phyloP scores from a whole-genome alignment of 257 asterid genomes.

The Jaltomata sinuosa region DNA sequence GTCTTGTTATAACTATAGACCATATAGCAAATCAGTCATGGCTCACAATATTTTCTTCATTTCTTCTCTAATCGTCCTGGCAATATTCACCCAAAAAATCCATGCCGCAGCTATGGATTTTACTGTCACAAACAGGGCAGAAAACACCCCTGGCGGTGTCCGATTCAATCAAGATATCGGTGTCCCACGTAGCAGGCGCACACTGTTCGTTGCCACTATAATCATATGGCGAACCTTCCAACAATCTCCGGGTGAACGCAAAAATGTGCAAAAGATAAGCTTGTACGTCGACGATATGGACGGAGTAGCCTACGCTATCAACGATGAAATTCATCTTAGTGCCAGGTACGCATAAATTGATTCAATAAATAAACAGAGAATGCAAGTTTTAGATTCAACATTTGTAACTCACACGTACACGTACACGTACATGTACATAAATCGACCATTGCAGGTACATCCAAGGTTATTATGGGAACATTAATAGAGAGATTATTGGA shows the following conservation, averaged over 20 bases:
- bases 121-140: conserved; percentile 29
- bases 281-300: conserved; percentile 41
- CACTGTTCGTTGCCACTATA: conserved; percentile 11
- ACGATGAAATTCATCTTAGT: conserved; percentile 38
- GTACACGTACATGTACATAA: no score
- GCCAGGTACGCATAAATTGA: conserved; percentile 3
- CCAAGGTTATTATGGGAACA: conserved; percentile 1
- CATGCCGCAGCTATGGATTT: conserved; percentile 29
- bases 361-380: no score
- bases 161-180: conserved; percentile 41
- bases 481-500: neutral
- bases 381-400: no score
- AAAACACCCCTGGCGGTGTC: conserved; percentile 37
- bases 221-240: conserved; percentile 36
- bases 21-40: neutral
- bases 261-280: conserved; percentile 21
- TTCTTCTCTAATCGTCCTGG: neutral
- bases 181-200: neutral
- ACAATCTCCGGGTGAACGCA: conserved; percentile 20
- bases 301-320: conserved; percentile 31
- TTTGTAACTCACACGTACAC: no score
- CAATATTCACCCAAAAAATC: conserved; percentile 3
- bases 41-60: neutral
- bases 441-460: conserved; percentile 25
- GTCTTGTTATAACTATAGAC: no score